Evolutionary conservation across 1,284 basidiomycete species (phyloP).

Genomic region (Marasmius tenuissimus): DNA sequence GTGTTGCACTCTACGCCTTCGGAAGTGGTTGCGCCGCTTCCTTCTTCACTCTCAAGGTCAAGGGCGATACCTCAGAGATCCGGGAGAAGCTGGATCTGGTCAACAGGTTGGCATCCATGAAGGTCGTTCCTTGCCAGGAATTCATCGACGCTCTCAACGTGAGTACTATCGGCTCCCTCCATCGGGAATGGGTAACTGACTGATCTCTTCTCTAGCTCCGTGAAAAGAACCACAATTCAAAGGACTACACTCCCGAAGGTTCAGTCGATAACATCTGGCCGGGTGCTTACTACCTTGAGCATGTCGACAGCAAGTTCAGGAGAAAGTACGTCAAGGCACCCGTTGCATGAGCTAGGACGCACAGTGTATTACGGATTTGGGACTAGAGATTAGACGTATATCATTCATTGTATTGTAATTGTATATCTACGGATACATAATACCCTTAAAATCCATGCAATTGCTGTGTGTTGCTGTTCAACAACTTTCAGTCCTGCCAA

Average conservation of each 20-base stretch:
- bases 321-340: slow-evolving; percentile 77
- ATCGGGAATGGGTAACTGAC: slow-evolving; percentile 4
- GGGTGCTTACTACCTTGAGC: slow-evolving; percentile 91
- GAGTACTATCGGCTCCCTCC: slow-evolving; percentile 31
- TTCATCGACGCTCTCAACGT: slow-evolving; percentile 53
- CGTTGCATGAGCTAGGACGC: slow-evolving; percentile 31
- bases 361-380: background rate
- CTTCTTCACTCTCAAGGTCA: slow-evolving; percentile 77
- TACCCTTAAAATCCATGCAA: too few species aligned
- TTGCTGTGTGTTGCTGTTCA: too few species aligned
- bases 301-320: slow-evolving; percentile 91
- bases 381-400: background rate
- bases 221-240: slow-evolving; percentile 95
- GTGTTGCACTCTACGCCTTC: slow-evolving; percentile 81
- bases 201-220: slow-evolving; percentile 59
- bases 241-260: slow-evolving; percentile 84
- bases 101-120: slow-evolving; percentile 80
- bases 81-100: slow-evolving; percentile 71
- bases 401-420: background rate
- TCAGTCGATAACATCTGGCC: slow-evolving; percentile 92
- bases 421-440: background rate
- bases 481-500: too few species aligned
- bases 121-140: slow-evolving; percentile 88
- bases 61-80: slow-evolving; percentile 74
- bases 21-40: slow-evolving; percentile 80